Conservation (phyloP, 2,329 filamentous ascomycete species). For the Madurella fahalii region DNA sequence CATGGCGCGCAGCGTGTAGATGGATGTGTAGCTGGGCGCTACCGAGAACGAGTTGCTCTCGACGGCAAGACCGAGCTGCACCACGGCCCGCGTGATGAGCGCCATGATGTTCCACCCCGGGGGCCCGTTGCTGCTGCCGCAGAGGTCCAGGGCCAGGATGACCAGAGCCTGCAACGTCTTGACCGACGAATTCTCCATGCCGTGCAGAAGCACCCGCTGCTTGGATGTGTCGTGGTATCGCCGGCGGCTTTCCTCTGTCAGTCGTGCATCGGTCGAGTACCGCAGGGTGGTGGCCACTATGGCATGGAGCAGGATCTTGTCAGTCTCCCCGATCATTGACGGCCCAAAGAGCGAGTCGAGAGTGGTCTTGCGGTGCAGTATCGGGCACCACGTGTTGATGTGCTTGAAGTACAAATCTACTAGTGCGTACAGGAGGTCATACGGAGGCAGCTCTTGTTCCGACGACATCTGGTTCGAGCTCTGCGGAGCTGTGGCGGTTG, state of each 20-base stretch:
- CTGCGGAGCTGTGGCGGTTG: constrained; percentile 51
- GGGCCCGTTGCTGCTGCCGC: constrained; percentile 82
- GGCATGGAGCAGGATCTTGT: constrained; percentile 77
- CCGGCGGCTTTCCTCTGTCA: constrained; percentile 68
- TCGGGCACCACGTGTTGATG: constrained; percentile 82
- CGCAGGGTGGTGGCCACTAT: constrained; percentile 85
- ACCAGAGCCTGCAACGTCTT: constrained; percentile 83
- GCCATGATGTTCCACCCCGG: constrained; percentile 91
- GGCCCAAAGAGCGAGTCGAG: constrained; percentile 78
- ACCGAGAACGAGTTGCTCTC: constrained; percentile 77
- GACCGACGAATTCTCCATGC: constrained; percentile 84
- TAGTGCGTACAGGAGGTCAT: constrained; percentile 67
- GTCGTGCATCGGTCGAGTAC: constrained; percentile 71
- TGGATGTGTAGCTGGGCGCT: constrained; percentile 75
- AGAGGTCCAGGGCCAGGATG: constrained; percentile 78
- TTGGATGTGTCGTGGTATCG: constrained; percentile 80
- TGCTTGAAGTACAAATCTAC: constrained; percentile 77
- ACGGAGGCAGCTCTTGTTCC: constrained; percentile 68
- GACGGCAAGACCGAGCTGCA: constrained; percentile 80
- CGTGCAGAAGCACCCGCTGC: constrained; percentile 80
- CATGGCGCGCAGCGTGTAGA: constrained; percentile 83
- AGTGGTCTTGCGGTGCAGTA: constrained; percentile 79
- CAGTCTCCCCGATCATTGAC: constrained; percentile 71
- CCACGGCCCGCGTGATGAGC: constrained; percentile 80
- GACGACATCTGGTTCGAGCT: constrained; percentile 44